phyloP scores from a whole-genome alignment of 225 moss, liverwort and hornwort species.

The Antitrichia curtipendula region DNA sequence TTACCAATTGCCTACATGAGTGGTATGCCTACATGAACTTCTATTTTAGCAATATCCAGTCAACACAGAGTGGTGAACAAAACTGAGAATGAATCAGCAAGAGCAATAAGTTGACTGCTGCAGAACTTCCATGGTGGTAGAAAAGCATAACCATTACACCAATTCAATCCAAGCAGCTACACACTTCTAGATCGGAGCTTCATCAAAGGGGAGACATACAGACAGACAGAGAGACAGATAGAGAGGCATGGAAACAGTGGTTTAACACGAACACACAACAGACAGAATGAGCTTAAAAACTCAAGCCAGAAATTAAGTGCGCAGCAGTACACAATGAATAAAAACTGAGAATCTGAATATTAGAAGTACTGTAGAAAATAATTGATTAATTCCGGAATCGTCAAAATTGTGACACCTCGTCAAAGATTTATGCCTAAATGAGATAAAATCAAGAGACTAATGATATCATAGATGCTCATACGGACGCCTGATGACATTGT shows the following conservation, averaged over 20 bases:
- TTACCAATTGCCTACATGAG: not conserved
- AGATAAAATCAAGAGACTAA: not conserved
- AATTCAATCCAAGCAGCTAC: not conserved
- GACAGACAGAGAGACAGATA: not conserved
- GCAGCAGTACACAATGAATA: not conserved
- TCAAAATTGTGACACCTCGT: conserved; percentile 8
- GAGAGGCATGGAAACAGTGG: not conserved
- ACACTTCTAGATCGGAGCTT: not conserved
- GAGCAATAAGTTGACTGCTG: not conserved
- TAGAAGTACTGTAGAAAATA: not conserved
- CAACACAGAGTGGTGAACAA: not conserved
- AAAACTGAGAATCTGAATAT: not conserved
- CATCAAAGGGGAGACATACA: not conserved
- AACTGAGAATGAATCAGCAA: not conserved
- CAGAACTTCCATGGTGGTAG: not conserved
- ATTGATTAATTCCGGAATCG: not conserved
- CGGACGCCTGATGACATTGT: conserved; percentile 22
- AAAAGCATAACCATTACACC: not conserved
- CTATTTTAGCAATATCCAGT: not conserved
- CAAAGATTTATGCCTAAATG: not conserved
- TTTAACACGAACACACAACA: not conserved
- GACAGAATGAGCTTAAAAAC: not conserved
- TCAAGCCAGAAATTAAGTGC: not conserved
- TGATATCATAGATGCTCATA: conserved; percentile 5
- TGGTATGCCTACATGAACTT: not conserved